Conservation (phyloP, 441 rosid species). For the Aquilaria agallochum region DNA sequence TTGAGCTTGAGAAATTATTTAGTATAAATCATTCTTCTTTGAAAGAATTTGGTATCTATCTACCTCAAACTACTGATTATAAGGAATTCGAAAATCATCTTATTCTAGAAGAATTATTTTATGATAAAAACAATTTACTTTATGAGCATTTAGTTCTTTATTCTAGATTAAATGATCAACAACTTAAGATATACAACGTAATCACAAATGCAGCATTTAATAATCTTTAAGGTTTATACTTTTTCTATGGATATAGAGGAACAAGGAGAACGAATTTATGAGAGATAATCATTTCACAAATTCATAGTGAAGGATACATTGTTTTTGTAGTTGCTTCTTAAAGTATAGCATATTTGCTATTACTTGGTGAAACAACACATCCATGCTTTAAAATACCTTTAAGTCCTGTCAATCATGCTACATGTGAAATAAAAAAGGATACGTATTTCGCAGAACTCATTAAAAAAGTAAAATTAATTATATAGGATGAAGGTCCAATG, state of each 20-base stretch:
- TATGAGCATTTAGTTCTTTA: background rate
- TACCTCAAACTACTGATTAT: too few species aligned
- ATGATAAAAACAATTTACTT: background rate
- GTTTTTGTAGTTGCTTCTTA: background rate
- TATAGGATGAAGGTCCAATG: conserved; percentile 2
- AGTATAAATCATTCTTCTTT: background rate
- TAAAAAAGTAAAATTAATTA: background rate
- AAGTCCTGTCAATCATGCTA: background rate
- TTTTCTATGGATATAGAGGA: background rate
- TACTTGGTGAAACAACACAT: background rate
- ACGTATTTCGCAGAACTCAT: too few species aligned
- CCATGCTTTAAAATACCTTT: background rate
- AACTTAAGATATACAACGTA: background rate
- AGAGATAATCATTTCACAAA: background rate
- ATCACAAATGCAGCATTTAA: too few species aligned
- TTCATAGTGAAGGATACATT: background rate
- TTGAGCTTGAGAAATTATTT: background rate
- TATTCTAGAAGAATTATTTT: background rate
- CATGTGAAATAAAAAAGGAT: background rate
- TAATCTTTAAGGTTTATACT: background rate
- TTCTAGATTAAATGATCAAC: background rate
- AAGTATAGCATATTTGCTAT: background rate
- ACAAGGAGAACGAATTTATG: background rate
- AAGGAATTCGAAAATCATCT: accelerated
- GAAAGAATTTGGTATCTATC: too few species aligned